Base-by-base conservation (phyloP, 306 rosid genomes). In the Clitoria ternatea region DNA sequence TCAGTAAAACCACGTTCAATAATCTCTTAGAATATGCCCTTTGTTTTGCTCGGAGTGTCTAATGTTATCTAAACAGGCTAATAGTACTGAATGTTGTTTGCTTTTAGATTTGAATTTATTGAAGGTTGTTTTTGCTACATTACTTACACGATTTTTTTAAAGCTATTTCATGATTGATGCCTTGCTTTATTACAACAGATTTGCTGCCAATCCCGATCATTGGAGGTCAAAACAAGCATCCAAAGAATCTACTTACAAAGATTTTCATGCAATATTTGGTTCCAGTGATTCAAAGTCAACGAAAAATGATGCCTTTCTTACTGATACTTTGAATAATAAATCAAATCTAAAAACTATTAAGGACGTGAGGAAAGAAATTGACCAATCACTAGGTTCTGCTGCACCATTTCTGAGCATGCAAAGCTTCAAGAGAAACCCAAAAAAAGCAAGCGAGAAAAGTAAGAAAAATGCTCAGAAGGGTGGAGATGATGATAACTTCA, bases 181-280 rank as follows among this genome's bases (percentile, higher is more conserved):
- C 36, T 61, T 60, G 36, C 75, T 76, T 71, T 72, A 29, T 67
- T 66, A 30, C 68, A 2, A 73, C 87, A 94, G 97, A 61, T 94
- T 76, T 84, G 87, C 89, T 76, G 60, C 85, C 55, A 81, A 72
- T 75, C 96, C 97, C 74, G 95, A 89, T 57, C 92, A 83, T 69
- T 94, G 99, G 99, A 89, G 89, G 88, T 85, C 95, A 64, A 89
- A 69, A 77, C 96, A 87, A 79, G 80, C 78, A 75, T 89, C 97
- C 23, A 90, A 88, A 78, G 92, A 87, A 78, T 79, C 97, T 48
- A 76, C 92, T 59, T 80, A 87, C 56, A 74, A 82, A 40, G 99
- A 91, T 40, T 94, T 85, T 70, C 69, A 76, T 24, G 79, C 80
- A 61, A 82, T 85, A n/a, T 89, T 94, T 80, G 96, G 90, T 60